Evolutionary conservation across 495 filamentous ascomycete species (phyloP).

Genomic region (Hypoxylon trugodes): DNA sequence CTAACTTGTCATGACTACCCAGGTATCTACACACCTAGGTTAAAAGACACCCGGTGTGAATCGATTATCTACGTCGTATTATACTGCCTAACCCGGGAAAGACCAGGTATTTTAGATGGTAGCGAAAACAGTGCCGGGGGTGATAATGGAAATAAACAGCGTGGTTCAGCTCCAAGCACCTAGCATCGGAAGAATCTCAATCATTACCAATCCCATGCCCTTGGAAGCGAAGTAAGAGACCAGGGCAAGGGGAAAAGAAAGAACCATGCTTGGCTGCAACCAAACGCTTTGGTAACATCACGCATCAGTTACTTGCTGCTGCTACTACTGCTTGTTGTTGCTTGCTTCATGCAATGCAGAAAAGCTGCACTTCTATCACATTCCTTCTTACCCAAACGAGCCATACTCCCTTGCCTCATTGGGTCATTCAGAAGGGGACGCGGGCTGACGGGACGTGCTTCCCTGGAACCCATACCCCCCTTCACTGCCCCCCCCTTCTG

Average conservation of each 20-base stretch:
- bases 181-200: background rate
- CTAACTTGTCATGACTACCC: background rate
- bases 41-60: background rate
- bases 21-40: constrained; percentile 6
- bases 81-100: constrained; percentile 22
- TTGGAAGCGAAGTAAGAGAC: constrained; percentile 13
- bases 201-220: constrained; percentile 10
- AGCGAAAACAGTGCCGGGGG: background rate
- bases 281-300: constrained; percentile 1
- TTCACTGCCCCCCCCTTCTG: too few relatives aligned
- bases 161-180: constrained; percentile 30
- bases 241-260: background rate
- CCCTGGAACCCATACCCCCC: constrained; percentile 1
- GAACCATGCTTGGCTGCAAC: constrained; percentile 29
- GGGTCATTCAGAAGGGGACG: constrained; percentile 22
- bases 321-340: constrained; percentile 6
- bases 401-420: constrained; percentile 24
- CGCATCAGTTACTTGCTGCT: constrained; percentile 8
- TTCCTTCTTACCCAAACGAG: constrained; percentile 40
- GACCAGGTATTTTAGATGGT: constrained; percentile 2
- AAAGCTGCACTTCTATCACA: constrained; percentile 30
- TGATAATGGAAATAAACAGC: constrained; percentile 15
- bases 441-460: constrained; percentile 36
- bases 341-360: constrained; percentile 34
- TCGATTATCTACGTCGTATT: constrained; percentile 19